Conservation (phyloP, 1,284 basidiomycete genomes). For the Rhodotorula sp. region DNA sequence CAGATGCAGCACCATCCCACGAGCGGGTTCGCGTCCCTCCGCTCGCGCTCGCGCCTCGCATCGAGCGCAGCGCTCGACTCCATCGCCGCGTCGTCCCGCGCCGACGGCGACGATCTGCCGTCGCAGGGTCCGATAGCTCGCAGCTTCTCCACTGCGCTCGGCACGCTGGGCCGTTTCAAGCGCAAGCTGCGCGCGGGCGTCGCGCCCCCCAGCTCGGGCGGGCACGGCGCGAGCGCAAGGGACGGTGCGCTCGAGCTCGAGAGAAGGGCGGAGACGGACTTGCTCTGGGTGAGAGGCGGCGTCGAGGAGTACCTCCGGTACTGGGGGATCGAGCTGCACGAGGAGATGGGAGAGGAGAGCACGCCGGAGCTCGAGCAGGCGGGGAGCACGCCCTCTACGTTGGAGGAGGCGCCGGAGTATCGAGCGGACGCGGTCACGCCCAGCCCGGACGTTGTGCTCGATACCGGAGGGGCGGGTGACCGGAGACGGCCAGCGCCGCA, state of each 20-base stretch:
- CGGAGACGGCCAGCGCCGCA: no score
- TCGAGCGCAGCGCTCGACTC: background rate
- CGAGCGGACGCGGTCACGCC: slow-evolving; percentile 2
- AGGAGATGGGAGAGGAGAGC: background rate
- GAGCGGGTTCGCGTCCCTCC: slow-evolving; percentile 1
- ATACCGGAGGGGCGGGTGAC: background rate
- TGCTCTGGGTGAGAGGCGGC: slow-evolving; percentile 39
- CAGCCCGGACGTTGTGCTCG: background rate
- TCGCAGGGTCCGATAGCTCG: slow-evolving; percentile 34
- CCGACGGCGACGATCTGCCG: background rate
- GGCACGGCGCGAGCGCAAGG: background rate
- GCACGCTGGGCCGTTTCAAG: slow-evolving; percentile 46
- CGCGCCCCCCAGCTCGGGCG: background rate
- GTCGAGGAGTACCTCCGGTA: slow-evolving; percentile 41
- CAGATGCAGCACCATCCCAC: background rate
- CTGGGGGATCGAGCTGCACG: slow-evolving; percentile 19
- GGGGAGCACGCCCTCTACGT: background rate
- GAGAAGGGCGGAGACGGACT: slow-evolving; percentile 36
- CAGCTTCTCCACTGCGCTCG: slow-evolving; percentile 43
- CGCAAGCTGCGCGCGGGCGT: slow-evolving; percentile 39
- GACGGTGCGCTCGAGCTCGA: slow-evolving; percentile 20
- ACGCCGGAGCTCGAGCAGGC: background rate
- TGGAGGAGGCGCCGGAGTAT: background rate
- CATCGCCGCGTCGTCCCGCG: background rate
- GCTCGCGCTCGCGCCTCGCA: background rate